These are phyloP conservation scores for Alternaria gaisen DNA, from an alignment of 2,329 filamentous ascomycete species.

Conservation along the genomic window DNA sequence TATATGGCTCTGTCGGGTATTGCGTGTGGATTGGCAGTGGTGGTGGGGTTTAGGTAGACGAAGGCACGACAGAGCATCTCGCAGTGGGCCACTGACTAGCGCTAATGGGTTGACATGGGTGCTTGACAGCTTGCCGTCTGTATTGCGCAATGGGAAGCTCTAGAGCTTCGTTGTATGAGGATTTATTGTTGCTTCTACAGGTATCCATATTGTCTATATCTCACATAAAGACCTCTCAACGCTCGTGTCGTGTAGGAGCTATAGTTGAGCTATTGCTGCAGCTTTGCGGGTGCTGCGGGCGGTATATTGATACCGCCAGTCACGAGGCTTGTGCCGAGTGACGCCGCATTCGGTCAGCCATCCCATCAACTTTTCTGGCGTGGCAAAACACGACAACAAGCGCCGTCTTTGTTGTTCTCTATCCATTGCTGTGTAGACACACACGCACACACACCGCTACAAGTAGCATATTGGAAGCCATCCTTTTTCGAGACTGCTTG, in stretches of 20 bases:
- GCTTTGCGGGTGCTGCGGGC: constrained; percentile 6
- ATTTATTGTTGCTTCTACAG: not conserved
- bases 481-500: not conserved
- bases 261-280: constrained; percentile 13
- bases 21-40: not conserved
- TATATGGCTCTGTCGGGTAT: constrained; percentile 4
- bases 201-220: not conserved
- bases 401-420: constrained; percentile 4
- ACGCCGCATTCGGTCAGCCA: constrained; percentile 9
- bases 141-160: not conserved
- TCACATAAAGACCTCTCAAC: not conserved
- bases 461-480: not conserved
- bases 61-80: constrained; percentile 14
- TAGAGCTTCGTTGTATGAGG: too few relatives aligned
- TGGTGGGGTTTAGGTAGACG: constrained; percentile 17
- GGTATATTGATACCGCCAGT: constrained; percentile 16
- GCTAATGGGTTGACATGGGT: too few relatives aligned
- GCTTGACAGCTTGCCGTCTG: not conserved
- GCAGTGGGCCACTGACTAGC: constrained; percentile 13
- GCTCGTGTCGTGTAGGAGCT: not conserved
- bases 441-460: not conserved
- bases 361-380: constrained; percentile 10
- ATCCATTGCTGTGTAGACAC: not conserved
- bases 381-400: constrained; percentile 16
- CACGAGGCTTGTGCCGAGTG: too few relatives aligned